Evolutionary conservation across 441 rosid species (phyloP).

Genomic region (Oxalis stricta): DNA sequence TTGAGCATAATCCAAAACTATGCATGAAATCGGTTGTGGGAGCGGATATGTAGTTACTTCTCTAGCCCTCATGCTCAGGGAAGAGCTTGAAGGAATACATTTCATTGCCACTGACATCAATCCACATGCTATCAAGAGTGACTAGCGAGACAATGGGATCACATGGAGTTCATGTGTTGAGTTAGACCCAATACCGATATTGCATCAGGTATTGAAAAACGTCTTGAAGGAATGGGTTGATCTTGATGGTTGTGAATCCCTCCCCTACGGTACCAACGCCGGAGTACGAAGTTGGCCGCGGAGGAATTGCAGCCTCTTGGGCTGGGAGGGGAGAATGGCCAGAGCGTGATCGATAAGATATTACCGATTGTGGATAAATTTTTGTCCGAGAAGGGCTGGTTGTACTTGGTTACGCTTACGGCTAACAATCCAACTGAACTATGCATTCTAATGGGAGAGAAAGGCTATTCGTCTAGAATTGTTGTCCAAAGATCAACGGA

Average conservation of each 20-base stretch:
- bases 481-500: slow-evolving; percentile 84
- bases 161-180: slow-evolving; percentile 65
- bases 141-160: slow-evolving; percentile 56
- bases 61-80: slow-evolving; percentile 61
- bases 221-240: slow-evolving; percentile 60
- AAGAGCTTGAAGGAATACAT: slow-evolving; percentile 23
- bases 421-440: slow-evolving; percentile 57
- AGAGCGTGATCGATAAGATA: slow-evolving; percentile 61
- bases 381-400: slow-evolving; percentile 62
- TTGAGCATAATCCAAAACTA: slow-evolving; percentile 44
- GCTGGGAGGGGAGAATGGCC: slow-evolving; percentile 94
- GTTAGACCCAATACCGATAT: slow-evolving; percentile 38
- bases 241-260: slow-evolving; percentile 83
- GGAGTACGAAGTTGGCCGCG: slow-evolving; percentile 69
- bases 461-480: slow-evolving; percentile 60
- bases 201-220: slow-evolving; percentile 51
- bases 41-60: slow-evolving; percentile 93
- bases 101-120: slow-evolving; percentile 68
- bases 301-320: slow-evolving; percentile 86
- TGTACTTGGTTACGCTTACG: slow-evolving; percentile 76
- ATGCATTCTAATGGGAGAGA: slow-evolving; percentile 53
- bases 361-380: slow-evolving; percentile 57
- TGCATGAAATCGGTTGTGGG: slow-evolving; percentile 82
- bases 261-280: slow-evolving; percentile 97
- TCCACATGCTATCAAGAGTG: slow-evolving; percentile 45